Evolutionary conservation across 345 rosid species (phyloP).

Genomic region (Anastatica hierochuntica): DNA sequence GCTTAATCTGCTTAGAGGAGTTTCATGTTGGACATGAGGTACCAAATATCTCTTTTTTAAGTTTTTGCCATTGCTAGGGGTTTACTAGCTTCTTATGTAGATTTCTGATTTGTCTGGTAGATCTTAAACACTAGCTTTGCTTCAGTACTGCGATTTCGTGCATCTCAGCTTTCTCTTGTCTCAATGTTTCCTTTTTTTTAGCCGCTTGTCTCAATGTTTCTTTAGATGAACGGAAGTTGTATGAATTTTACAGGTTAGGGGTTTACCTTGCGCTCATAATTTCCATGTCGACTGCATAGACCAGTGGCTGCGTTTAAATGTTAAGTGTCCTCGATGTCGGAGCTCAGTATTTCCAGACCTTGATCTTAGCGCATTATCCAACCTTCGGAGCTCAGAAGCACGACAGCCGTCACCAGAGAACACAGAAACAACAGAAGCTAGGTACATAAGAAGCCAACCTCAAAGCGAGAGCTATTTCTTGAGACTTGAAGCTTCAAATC

Average conservation of each 20-base stretch:
- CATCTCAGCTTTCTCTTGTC: not conserved
- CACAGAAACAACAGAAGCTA: conserved; percentile 40
- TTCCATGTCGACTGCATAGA: conserved; percentile 97
- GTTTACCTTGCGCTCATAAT: conserved; percentile 97
- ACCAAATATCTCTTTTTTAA: not conserved
- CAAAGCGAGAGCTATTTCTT: conserved; percentile 63
- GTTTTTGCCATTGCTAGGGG: not conserved
- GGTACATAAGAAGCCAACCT: conserved; percentile 53
- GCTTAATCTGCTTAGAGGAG: conserved; percentile 97
- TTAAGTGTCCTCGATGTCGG: conserved; percentile 96
- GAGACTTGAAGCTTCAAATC: conserved; percentile 55
- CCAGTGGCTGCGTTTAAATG: conserved; percentile 89
- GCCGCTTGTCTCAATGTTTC: not conserved
- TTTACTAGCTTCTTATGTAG: not conserved
- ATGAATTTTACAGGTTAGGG: conserved; percentile 66
- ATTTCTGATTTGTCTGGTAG: not conserved
- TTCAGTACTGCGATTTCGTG: not conserved
- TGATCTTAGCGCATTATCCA: conserved; percentile 85
- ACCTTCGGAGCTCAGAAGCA: conserved; percentile 38
- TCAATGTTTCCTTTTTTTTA: too few species aligned
- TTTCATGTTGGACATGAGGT: conserved; percentile 90
- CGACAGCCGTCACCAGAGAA: conserved; percentile 4
- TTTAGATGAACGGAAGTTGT: too few species aligned
- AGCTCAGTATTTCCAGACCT: conserved; percentile 93
- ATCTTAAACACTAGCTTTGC: not conserved